These are phyloP conservation scores for Diplodia corticola DNA, from an alignment of 2,329 filamentous ascomycete genomes.

Conservation along the genomic window DNA sequence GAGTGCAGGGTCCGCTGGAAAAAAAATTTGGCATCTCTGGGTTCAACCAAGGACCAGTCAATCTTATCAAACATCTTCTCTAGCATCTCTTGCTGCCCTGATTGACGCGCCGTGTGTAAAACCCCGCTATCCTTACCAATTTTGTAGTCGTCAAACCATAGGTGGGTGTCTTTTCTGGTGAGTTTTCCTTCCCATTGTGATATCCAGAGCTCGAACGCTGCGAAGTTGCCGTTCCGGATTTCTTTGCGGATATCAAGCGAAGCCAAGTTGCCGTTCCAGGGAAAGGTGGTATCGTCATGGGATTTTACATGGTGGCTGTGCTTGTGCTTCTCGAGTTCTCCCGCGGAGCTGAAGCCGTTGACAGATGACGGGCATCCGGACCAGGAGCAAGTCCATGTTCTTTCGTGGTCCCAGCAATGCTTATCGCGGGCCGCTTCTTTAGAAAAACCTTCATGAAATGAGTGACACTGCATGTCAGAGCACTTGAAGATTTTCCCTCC, in stretches of 20 bases:
- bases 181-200: background rate
- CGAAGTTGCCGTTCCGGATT: background rate
- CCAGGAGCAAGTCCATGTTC: background rate
- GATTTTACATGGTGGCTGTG: background rate
- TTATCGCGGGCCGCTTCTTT: background rate
- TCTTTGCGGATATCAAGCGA: background rate
- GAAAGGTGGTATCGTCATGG: background rate
- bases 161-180: background rate
- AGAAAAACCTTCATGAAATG: background rate
- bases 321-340: background rate
- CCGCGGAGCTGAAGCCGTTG: background rate
- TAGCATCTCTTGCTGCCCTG: background rate
- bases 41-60: background rate
- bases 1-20: background rate
- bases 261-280: background rate
- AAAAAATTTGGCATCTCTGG: too few relatives aligned
- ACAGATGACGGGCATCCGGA: background rate
- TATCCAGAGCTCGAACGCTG: background rate
- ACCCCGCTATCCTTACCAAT: too few relatives aligned
- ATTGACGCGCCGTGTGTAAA: background rate
- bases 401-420: background rate
- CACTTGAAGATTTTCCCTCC: background rate
- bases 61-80: background rate
- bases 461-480: background rate
- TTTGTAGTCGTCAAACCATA: background rate